These are phyloP conservation scores for Melastoma candidum DNA, from an alignment of 441 rosid genomes.

Conservation along the genomic window DNA sequence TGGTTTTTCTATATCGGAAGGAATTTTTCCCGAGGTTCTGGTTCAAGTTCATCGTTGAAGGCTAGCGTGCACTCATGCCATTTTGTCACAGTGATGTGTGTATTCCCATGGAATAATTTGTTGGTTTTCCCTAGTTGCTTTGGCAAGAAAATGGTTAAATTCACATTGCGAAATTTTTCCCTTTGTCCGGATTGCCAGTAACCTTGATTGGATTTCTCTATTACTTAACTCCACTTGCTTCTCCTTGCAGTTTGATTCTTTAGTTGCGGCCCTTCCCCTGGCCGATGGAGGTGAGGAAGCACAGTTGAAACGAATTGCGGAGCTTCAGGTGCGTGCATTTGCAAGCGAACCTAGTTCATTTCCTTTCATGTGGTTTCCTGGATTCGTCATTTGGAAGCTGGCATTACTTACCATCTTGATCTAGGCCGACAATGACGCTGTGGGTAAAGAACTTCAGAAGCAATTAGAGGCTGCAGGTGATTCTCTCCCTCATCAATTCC, in stretches of 20 bases:
- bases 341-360: conserved; percentile 2
- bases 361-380: not conserved
- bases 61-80: no score
- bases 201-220: no score
- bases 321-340: conserved; percentile 46
- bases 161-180: no score
- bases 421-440: conserved; percentile 70
- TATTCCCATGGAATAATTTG: no score
- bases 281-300: conserved; percentile 86
- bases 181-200: no score
- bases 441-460: conserved; percentile 79
- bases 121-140: no score
- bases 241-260: conserved; percentile 55
- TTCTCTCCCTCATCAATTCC: not conserved
- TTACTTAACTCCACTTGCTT: not conserved
- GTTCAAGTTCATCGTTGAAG: no score
- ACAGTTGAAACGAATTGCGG: conserved; percentile 66
- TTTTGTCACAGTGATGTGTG: no score
- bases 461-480: conserved; percentile 94
- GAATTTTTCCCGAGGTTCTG: no score
- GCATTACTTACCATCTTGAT: conserved; percentile 5
- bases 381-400: not conserved
- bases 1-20: no score
- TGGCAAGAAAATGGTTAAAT: no score
- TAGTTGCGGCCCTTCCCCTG: conserved; percentile 86